phyloP scores from a whole-genome alignment of 169 alveolate genomes.

The Plasmodium vinckei region DNA sequence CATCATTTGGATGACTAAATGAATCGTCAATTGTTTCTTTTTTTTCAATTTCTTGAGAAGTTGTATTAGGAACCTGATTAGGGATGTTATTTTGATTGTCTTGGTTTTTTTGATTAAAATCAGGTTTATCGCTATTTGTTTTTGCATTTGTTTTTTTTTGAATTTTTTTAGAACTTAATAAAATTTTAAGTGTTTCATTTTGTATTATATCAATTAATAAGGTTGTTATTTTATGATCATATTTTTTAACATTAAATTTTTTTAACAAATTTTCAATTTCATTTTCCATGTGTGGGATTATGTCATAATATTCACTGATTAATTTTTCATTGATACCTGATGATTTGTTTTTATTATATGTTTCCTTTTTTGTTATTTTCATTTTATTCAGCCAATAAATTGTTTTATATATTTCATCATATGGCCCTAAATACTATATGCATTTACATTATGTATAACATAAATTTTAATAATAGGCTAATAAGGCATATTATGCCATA shows the following conservation, averaged over 20 bases:
- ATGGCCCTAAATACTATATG: too few species aligned
- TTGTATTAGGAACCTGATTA: too few species aligned
- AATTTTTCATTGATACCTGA: not conserved
- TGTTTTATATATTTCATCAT: too few species aligned
- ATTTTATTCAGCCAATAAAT: not conserved
- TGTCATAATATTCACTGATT: slow-evolving; percentile 12
- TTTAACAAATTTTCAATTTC: slow-evolving; percentile 68
- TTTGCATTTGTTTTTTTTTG: not conserved
- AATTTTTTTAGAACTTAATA: slow-evolving; percentile 46
- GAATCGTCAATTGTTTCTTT: not conserved
- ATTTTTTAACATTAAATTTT: slow-evolving; percentile 44
- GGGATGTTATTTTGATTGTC: too few species aligned
- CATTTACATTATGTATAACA: too few species aligned
- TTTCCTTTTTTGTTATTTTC: slow-evolving; percentile 24
- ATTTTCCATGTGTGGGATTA: slow-evolving; percentile 51
- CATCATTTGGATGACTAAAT: not conserved
- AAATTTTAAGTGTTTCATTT: slow-evolving; percentile 59
- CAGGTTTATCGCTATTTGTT: slow-evolving; percentile 12
- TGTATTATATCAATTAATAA: slow-evolving; percentile 72
- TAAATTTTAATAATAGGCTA: too few species aligned
- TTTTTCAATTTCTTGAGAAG: not conserved
- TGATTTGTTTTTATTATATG: not conserved
- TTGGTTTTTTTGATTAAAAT: not conserved
- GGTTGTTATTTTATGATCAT: slow-evolving; percentile 70
- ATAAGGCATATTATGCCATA: too few species aligned